A percentile compares a stretch with the other conserved stretches of the same genome.
Evolutionary conservation across 768 basidiomycete genomes (phyloP).

Genomic region (Amanita pseudoporphyria): DNA sequence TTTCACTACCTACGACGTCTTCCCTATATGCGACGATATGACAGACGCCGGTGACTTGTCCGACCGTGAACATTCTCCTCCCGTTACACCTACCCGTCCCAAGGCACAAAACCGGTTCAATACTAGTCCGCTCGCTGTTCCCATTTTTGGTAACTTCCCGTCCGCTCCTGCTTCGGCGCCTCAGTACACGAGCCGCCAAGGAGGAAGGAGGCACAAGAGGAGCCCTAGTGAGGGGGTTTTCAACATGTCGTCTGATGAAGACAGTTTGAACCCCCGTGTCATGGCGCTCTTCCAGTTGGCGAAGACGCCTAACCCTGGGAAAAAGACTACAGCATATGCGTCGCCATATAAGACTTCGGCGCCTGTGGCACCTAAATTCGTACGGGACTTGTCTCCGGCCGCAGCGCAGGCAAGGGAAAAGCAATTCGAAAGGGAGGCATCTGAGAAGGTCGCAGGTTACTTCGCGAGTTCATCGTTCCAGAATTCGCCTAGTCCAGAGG

Average conservation of each 20-base stretch:
- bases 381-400: not conserved
- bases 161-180: constrained; percentile 28
- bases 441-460: constrained; percentile 33
- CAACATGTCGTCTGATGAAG: constrained; percentile 66
- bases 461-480: constrained; percentile 81
- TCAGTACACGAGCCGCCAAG: constrained; percentile 18
- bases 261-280: constrained; percentile 22
- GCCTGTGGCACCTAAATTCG: constrained; percentile 1
- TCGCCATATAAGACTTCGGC: not conserved
- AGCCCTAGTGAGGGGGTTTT: constrained; percentile 71
- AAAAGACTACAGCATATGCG: not conserved
- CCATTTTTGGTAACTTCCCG: constrained; percentile 23
- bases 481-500: constrained; percentile 80
- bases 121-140: constrained; percentile 42
- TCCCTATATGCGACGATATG: constrained; percentile 69
- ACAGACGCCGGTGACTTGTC: constrained; percentile 34
- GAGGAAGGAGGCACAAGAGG: constrained; percentile 38
- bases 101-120: constrained; percentile 18
- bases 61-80: constrained; percentile 27
- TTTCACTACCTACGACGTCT: constrained; percentile 23
- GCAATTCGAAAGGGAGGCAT: constrained; percentile 23
- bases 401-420: constrained; percentile 13
- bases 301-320: constrained; percentile 2
- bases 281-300: constrained; percentile 22
- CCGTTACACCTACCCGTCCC: constrained; percentile 42